Base-by-base conservation (phyloP, 768 basidiomycete genomes). In the Cyathus striatus region DNA sequence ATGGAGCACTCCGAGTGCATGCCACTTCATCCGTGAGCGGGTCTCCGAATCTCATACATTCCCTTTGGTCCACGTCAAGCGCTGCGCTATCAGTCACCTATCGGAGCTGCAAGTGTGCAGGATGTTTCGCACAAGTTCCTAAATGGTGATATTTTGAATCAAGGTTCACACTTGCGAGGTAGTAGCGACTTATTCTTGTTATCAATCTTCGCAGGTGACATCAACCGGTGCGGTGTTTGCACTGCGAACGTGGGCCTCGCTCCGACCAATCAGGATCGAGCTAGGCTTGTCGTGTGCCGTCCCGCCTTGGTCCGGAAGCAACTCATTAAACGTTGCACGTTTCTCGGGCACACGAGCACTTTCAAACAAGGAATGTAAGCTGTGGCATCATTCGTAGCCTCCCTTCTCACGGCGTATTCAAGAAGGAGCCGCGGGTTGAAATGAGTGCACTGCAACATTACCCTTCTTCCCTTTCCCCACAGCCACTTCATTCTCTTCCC, bases 301-400 rank as follows among this genome's bases (percentile, higher is more conserved):
- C 35, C 35, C 35, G 13, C 9, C 17, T 2, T 13, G 13, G 35
- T 9, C 20, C 35, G n/a, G 9, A n/a, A n/a, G 9, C 27, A 30
- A 30, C 27, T 30, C 35, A 12, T 37, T 23, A 24, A 36, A 16
- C 37, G 38, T 41, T 45, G 45, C 56, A 61, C 60, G 61, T 63
- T 63, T 60, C 51, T 55, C 48, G 49, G 48, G 60, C 61, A 62
- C 61, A 61, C 59, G 59, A 62, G 60, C 44, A 21, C 35, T 17
- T 24, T 40, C 25, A 17, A 13, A 17, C 22, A 26, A 41, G 42
- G 34, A 22, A 7, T 22, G 42, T n/a, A n/a, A n/a, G n/a, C n/a
- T n/a, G n/a, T n/a, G n/a, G n/a, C n/a, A n/a, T n/a, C n/a, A n/a
- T n/a, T n/a, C n/a, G n/a, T n/a, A n/a, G n/a, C n/a, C 23, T 18